These are phyloP conservation scores for Raffaelea albimanens DNA, from an alignment of 2,329 filamentous ascomycete genomes.

Conservation along the genomic window DNA sequence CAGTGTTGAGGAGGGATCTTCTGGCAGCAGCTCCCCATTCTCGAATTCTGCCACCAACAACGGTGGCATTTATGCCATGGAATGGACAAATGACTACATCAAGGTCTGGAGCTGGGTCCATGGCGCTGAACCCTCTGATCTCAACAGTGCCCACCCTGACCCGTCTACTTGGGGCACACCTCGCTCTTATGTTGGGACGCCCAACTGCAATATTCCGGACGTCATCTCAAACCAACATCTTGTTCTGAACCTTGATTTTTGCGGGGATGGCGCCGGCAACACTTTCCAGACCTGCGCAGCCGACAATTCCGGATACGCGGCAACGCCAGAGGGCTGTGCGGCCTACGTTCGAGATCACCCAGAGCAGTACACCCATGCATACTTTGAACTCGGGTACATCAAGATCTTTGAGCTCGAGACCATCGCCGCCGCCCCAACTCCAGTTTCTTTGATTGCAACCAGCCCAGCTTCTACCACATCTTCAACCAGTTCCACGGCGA, in stretches of 20 bases:
- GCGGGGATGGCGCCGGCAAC: conserved; percentile 56
- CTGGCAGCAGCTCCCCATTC: conserved; percentile 3
- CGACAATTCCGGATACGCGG: conserved; percentile 13
- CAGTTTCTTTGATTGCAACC: not conserved
- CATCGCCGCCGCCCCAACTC: not conserved
- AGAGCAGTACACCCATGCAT: conserved; percentile 24
- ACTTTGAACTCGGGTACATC: conserved; percentile 35
- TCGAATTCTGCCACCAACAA: conserved; percentile 11
- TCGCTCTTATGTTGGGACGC: conserved; percentile 47
- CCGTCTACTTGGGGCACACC: conserved; percentile 58
- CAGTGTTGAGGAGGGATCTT: conserved; percentile 26
- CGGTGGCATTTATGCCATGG: conserved; percentile 24
- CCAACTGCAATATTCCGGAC: conserved; percentile 51
- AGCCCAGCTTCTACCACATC: not conserved
- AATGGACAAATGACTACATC: conserved; percentile 31
- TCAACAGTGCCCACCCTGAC: conserved; percentile 38
- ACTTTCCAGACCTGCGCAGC: conserved; percentile 12
- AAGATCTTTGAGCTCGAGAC: conserved; percentile 19
- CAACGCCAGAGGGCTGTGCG: conserved; percentile 18
- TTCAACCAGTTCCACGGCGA: not conserved
- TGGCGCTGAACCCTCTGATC: conserved; percentile 22
- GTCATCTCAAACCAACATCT: conserved; percentile 61
- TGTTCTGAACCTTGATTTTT: conserved; percentile 66
- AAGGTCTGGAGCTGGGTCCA: conserved; percentile 31
- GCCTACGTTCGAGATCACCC: conserved; percentile 28